These are phyloP conservation scores for Hymenoscyphus scutula DNA, from an alignment of 2,329 filamentous ascomycete species.

Conservation along the genomic window DNA sequence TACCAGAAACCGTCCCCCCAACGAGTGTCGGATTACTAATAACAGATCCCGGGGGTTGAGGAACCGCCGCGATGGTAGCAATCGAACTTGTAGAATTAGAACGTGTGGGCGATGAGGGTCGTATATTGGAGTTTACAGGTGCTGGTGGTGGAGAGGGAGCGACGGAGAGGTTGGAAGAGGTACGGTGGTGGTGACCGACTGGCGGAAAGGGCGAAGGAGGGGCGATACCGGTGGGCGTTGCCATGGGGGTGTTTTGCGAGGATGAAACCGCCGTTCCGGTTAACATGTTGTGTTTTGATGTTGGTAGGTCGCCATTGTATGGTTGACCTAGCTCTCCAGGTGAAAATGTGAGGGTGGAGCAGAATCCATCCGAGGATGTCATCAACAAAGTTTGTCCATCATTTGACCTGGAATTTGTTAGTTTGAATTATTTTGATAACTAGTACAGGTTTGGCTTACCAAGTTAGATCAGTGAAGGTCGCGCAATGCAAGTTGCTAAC, in stretches of 20 bases:
- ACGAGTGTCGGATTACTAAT: constrained; percentile 78
- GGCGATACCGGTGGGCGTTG: constrained; percentile 67
- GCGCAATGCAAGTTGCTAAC: constrained; percentile 97
- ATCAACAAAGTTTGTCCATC: constrained; percentile 81
- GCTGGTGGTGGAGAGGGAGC: constrained; percentile 60
- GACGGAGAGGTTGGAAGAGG: constrained; percentile 55
- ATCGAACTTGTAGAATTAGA: constrained; percentile 86
- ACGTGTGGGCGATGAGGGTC: constrained; percentile 74
- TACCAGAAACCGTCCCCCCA: constrained; percentile 71
- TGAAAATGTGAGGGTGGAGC: constrained; percentile 82
- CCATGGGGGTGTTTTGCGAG: constrained; percentile 64
- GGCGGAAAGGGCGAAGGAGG: constrained; percentile 56
- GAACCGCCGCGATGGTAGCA: constrained; percentile 59
- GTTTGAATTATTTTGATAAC: background rate
- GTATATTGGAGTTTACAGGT: constrained; percentile 48
- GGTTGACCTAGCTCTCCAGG: constrained; percentile 80
- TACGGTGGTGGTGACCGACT: constrained; percentile 50
- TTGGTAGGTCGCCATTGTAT: constrained; percentile 66
- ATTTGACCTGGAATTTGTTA: constrained; percentile 56
- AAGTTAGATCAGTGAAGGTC: constrained; percentile 93
- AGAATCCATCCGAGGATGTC: constrained; percentile 98
- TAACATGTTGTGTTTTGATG: constrained; percentile 43
- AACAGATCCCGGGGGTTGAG: constrained; percentile 44
- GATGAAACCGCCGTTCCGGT: constrained; percentile 46
- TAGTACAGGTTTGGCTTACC: constrained; percentile 56